phyloP scores from a whole-genome alignment of 2,329 filamentous ascomycete species.

The Alternaria viburni region DNA sequence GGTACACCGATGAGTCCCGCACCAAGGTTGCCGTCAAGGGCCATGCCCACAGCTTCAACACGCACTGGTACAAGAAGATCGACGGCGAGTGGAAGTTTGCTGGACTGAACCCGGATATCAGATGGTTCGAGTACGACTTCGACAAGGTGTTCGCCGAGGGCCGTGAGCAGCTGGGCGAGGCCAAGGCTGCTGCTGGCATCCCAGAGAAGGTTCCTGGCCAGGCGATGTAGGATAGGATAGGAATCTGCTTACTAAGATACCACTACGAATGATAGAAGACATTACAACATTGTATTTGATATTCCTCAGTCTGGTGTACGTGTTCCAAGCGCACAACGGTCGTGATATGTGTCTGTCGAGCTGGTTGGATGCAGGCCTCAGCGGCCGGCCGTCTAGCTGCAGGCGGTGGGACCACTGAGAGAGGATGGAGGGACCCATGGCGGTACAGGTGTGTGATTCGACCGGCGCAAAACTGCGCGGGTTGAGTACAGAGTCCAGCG shows the following conservation, averaged over 20 bases:
- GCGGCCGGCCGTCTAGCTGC: constrained; percentile 5
- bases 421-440: neutral
- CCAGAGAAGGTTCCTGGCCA: constrained; percentile 23
- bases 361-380: neutral
- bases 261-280: neutral
- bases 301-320: neutral
- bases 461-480: constrained; percentile 1
- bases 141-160: constrained; percentile 61
- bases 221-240: neutral
- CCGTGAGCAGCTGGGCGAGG: constrained; percentile 54
- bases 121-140: constrained; percentile 64
- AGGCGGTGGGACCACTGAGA: constrained; percentile 7
- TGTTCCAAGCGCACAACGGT: neutral
- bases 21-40: constrained; percentile 60
- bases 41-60: constrained; percentile 63
- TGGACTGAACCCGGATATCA: constrained; percentile 59
- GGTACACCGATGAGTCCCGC: constrained; percentile 57
- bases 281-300: neutral
- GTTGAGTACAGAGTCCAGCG: neutral
- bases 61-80: constrained; percentile 63
- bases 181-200: constrained; percentile 50
- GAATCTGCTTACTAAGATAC: neutral
- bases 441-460: constrained; percentile 8
- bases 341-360: neutral
- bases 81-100: constrained; percentile 66